Evolutionary conservation across 129 eudicot species (phyloP), one percentile per base, ranked within the genome.

Genomic region (Flaveria brownii): DNA sequence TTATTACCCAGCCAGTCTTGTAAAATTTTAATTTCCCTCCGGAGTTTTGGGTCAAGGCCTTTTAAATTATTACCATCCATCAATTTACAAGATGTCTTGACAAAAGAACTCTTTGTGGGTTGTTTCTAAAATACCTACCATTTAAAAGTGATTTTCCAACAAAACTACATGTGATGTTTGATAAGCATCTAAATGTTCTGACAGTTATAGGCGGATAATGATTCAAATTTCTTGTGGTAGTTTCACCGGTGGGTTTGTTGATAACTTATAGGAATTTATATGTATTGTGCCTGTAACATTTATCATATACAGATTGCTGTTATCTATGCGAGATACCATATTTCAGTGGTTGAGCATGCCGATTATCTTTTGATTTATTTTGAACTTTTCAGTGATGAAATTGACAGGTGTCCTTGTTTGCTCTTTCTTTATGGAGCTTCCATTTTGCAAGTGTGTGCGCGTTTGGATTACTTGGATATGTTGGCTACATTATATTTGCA

Each of bases 351-450:
- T 26, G 50, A 71, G 17, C 75, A 55, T 78, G 77, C 75, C 64
- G 60, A 43, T 69, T 33, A 61, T 79, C 78, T 70, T 71, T 73
- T 51, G 23, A 70, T 82, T 76, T 78, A 69, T 77, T 74, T 67
- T 74, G 77, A 78, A 83, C 76, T 41, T 78, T 83, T 83, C 79
- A 73, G 72, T 85, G 82, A 73, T 90, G 77, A 78, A 85, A 75
- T 82, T 90, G 87, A 77, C 97, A 93, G 98, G 85, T 90, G 68
- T 87, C 89, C 54, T 82, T 90, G 86, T 80, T 87, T 82, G 96
- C 96, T 69, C 89, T 87, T 68, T 84, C 92, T 15, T 87, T 85
- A 64, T 90, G 96, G 96, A 90, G 96, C 82, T 90, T 90, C 78
- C 80, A 90, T 73, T 90, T 84, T 84, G 92, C 91, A 20, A 90